Evolutionary conservation across 164 flowering plant genomes (phyloP).

Genomic region (Vitis amurensis): DNA sequence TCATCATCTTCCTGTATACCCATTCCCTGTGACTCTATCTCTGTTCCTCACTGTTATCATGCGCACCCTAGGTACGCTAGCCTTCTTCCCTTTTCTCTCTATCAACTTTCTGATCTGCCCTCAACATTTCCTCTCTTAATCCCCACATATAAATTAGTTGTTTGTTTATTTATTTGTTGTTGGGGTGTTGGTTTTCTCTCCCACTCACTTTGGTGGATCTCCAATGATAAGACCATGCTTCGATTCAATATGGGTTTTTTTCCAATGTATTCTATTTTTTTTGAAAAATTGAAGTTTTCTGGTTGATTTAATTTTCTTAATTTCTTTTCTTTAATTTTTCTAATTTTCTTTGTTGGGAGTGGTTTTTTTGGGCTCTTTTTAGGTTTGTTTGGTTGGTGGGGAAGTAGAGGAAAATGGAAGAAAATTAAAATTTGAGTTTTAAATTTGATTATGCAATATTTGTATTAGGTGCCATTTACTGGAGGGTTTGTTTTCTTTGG

Average conservation of each 20-base stretch:
- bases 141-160: too few relatives aligned
- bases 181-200: not conserved
- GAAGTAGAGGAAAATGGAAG: not conserved
- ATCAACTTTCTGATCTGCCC: too few relatives aligned
- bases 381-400: not conserved
- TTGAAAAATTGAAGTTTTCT: too few relatives aligned
- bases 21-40: not conserved
- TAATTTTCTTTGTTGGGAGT: not conserved
- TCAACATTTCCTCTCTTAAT: too few relatives aligned
- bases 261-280: not conserved
- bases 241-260: not conserved
- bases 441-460: not conserved
- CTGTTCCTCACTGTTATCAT: not conserved
- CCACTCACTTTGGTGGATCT: not conserved
- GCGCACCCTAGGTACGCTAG: not conserved
- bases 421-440: not conserved
- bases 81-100: not conserved
- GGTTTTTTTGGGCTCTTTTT: too few relatives aligned
- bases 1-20: not conserved
- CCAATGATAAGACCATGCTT: conserved; percentile 2
- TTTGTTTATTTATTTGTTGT: too few relatives aligned
- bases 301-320: not conserved
- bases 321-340: not conserved
- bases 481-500: not conserved
- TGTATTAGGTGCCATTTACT: not conserved